Conservation (phyloP, 345 rosid species). For the Eucalyptus polyanthemos region DNA sequence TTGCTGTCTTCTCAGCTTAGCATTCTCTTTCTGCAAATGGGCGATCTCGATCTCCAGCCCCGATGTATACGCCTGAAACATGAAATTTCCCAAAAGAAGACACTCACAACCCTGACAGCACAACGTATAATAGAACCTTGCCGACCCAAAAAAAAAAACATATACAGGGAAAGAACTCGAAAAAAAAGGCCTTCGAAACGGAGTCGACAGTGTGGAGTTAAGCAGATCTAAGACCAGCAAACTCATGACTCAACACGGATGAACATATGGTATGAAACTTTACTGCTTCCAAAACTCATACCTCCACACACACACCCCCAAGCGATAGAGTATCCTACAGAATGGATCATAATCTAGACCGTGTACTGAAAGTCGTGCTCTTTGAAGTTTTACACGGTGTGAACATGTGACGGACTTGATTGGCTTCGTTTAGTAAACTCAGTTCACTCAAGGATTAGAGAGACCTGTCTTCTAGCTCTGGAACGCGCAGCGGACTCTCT, state of each 20-base stretch:
- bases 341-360: neutral
- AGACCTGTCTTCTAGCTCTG: conserved; percentile 52
- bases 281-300: neutral
- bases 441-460: neutral
- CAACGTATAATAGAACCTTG: neutral
- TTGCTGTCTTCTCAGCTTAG: conserved; percentile 23
- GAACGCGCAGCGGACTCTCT: conserved; percentile 60
- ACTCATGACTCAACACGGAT: neutral
- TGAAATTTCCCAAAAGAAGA: neutral
- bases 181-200: neutral
- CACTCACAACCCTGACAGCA: neutral
- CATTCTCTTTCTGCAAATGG: conserved; percentile 33
- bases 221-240: neutral
- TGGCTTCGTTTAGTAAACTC: neutral
- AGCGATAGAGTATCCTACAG: neutral
- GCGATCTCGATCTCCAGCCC: conserved; percentile 32
- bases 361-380: neutral
- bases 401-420: neutral
- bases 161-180: neutral
- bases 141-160: neutral
- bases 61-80: conserved; percentile 34
- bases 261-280: neutral
- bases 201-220: neutral
- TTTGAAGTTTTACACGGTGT: neutral
- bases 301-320: neutral